phyloP scores from a whole-genome alignment of 192 early-diverging fungal species.

The Backusella sp. region DNA sequence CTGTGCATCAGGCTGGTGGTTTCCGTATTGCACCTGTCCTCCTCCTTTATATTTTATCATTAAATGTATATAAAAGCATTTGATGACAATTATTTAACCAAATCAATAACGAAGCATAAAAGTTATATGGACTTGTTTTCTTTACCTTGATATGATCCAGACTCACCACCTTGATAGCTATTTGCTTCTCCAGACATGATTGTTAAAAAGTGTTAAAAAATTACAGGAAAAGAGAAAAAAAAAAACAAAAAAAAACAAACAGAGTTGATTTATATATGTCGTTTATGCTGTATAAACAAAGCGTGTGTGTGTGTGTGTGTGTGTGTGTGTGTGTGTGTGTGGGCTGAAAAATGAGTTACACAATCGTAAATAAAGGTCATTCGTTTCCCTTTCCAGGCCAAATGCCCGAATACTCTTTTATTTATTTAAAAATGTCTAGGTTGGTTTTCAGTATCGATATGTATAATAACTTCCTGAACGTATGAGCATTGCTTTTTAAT shows the following conservation, averaged over 20 bases:
- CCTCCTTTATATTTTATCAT: background rate
- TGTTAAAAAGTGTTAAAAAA: background rate
- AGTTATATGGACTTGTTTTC: background rate
- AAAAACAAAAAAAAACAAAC: conserved; percentile 8
- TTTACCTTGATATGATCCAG: conserved; percentile 15
- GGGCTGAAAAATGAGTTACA: background rate
- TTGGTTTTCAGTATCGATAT: conserved; percentile 33
- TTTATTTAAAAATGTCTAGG: conserved; percentile 11
- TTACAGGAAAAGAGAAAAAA: background rate
- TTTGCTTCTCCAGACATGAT: conserved; percentile 13
- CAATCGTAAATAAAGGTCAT: background rate
- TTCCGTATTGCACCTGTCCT: background rate
- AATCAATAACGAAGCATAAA: background rate
- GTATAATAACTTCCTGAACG: conserved; percentile 41
- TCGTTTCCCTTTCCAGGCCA: background rate
- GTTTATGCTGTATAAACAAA: background rate
- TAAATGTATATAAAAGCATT: background rate
- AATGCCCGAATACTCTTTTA: background rate
- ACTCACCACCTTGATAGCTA: conserved; percentile 14
- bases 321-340: background rate
- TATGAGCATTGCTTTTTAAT: conserved; percentile 34
- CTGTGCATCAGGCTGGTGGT: conserved; percentile 15
- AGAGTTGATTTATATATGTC: background rate
- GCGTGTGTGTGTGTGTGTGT: background rate
- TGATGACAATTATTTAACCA: background rate